A percentile compares a stretch with the other conserved stretches of the same genome.
Evolutionary conservation across 441 rosid species (phyloP).

Genomic region (Arabidopsis lyrata): DNA sequence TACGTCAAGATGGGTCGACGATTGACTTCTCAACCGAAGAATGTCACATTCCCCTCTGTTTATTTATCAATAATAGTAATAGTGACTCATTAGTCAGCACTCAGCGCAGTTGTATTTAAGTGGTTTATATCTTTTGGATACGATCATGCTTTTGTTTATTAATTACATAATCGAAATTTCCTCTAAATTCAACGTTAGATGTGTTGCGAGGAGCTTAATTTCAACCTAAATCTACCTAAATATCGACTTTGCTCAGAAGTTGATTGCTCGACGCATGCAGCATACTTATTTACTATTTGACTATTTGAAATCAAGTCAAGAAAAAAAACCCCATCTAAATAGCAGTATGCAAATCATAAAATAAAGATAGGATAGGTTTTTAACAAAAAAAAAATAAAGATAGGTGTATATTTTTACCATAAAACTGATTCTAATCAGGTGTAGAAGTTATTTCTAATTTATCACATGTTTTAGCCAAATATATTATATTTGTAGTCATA

Average conservation of each 20-base stretch:
- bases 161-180: background rate
- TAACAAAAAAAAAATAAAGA: background rate
- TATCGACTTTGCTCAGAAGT: conserved; percentile 28
- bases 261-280: conserved; percentile 12
- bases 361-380: background rate
- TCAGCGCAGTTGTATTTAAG: background rate
- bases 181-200: conserved; percentile 3
- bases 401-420: background rate
- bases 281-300: background rate
- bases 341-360: background rate
- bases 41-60: conserved; percentile 25
- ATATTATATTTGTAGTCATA: background rate
- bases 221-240: conserved; percentile 35
- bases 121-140: conserved; percentile 12
- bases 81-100: background rate
- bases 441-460: background rate
- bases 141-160: background rate
- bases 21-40: conserved; percentile 21
- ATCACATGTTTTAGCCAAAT: no score
- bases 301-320: background rate
- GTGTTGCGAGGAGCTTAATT: conserved; percentile 7
- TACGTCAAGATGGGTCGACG: conserved; percentile 32
- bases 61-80: conserved; percentile 1
- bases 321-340: background rate
- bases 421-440: background rate